Percentiles rank a stretch among this genome's conserved stretches.
phyloP scores from a whole-genome alignment of 768 basidiomycete genomes.

The Termitomyces sp. region DNA sequence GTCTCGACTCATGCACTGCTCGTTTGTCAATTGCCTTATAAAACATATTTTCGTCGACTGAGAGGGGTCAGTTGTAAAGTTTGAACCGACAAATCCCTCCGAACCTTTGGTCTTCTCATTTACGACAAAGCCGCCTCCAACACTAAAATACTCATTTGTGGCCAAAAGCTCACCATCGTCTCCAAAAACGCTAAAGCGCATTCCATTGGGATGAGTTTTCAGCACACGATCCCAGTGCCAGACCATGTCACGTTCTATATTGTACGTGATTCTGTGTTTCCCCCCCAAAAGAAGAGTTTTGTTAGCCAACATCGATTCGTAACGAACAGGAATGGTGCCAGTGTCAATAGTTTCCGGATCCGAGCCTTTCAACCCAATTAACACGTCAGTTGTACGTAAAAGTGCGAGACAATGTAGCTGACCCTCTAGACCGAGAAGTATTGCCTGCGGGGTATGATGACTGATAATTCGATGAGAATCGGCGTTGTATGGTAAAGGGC shows the following conservation, averaged over 20 bases:
- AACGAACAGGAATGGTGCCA: constrained; percentile 75
- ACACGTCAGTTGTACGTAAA: background rate
- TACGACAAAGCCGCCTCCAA: constrained; percentile 93
- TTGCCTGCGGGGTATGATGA: constrained; percentile 85
- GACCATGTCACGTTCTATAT: constrained; percentile 89
- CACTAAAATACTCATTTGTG: constrained; percentile 93
- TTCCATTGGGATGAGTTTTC: constrained; percentile 88
- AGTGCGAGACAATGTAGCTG: background rate
- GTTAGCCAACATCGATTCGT: constrained; percentile 60
- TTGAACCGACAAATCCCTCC: background rate
- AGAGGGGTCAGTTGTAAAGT: background rate
- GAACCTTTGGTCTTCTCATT: constrained; percentile 89
- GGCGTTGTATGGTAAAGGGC: background rate
- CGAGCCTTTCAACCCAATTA: constrained; percentile 42
- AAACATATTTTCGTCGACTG: constrained; percentile 91
- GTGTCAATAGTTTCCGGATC: constrained; percentile 95
- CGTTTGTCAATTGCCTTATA: constrained; percentile 90
- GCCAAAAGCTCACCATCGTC: constrained; percentile 83
- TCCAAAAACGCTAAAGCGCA: constrained; percentile 86
- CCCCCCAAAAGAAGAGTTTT: constrained; percentile 72
- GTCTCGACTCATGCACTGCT: constrained; percentile 73
- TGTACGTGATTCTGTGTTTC: constrained; percentile 72
- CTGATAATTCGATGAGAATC: constrained; percentile 30
- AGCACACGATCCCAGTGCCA: constrained; percentile 91
- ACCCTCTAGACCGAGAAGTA: constrained; percentile 80